Evolutionary conservation across 1,284 basidiomycete species (phyloP).

Genomic region (Marasmius sp.): DNA sequence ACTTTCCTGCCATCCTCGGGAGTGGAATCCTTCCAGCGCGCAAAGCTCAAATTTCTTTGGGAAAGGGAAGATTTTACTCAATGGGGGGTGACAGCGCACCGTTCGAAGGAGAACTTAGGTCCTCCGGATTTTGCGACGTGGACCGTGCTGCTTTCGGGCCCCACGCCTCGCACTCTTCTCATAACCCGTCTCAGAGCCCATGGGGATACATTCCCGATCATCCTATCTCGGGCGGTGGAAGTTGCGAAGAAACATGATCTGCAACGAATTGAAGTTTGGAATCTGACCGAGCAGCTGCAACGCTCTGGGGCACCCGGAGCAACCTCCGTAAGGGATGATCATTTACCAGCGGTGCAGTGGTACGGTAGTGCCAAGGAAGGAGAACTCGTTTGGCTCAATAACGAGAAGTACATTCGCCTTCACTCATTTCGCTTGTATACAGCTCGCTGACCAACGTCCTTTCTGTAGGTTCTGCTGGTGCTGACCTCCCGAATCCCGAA

Average conservation of each 20-base stretch:
- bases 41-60: constrained; percentile 26
- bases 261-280: constrained; percentile 56
- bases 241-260: constrained; percentile 40
- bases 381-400: constrained; percentile 51
- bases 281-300: constrained; percentile 38
- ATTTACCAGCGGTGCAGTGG: constrained; percentile 57
- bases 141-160: constrained; percentile 44
- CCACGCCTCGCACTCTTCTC: constrained; percentile 37
- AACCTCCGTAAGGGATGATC: constrained; percentile 41
- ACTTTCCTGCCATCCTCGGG: constrained; percentile 46
- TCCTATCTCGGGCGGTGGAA: constrained; percentile 39
- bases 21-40: constrained; percentile 44
- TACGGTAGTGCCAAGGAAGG: constrained; percentile 43
- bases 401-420: constrained; percentile 46
- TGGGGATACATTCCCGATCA: constrained; percentile 31
- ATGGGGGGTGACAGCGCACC: constrained; percentile 38
- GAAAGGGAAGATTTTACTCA: constrained; percentile 20
- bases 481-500: constrained; percentile 1
- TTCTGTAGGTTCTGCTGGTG: constrained; percentile 17
- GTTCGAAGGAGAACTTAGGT: constrained; percentile 8
- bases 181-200: constrained; percentile 49
- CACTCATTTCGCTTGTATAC: background rate
- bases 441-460: too few relatives aligned
- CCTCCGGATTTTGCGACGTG: constrained; percentile 46
- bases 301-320: constrained; percentile 37